Base-by-base conservation (phyloP, 129 eudicot species). In the Centaurea solstitialis region DNA sequence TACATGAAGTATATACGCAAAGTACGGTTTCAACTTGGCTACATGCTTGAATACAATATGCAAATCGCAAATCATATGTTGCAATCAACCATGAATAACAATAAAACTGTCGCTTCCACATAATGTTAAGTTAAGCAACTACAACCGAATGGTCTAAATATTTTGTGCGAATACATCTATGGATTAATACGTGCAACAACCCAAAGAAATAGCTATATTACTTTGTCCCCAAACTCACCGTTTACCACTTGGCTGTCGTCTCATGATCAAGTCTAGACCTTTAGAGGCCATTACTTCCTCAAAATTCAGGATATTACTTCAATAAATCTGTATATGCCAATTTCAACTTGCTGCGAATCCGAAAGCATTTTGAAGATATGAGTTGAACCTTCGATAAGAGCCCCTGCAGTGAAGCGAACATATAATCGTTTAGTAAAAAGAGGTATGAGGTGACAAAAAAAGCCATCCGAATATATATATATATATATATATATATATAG, bases 201-300 rank as follows among this genome's bases (percentile, higher is more conserved):
- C 23, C 26, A 61, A 18, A 61, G 0, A 61, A n/a, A n/a, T n/a
- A n/a, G n/a, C n/a, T n/a, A n/a, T n/a, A n/a, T n/a, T n/a, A n/a
- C n/a, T n/a, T n/a, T n/a, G n/a, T 81, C 4, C 35, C 21, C 39
- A 4, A 39, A 10, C 64, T 75, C 64, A 92, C 98, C 98, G 92
- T 94, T 78, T 92, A 97, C 72, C 97, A 84, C 88, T 80, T 88
- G 70, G 91, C 89, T 66, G 90, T 86, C 24, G 93, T 70, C 81
- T 94, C 98, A 85, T 90, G 93, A 85, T 94, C 98, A 76, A 87
- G 89, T 77, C 84, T 94, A 69, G 96, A 92, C 90, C 98, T 91
- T 92, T 94, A 38, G 98, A 94, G 93, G 96, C 98, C 98, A 94
- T 94, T 59, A 28, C 77, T 69, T 68, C 45, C 86, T 41, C 75